Conservation (phyloP, 441 rosid species). For the Sinapis alba region DNA sequence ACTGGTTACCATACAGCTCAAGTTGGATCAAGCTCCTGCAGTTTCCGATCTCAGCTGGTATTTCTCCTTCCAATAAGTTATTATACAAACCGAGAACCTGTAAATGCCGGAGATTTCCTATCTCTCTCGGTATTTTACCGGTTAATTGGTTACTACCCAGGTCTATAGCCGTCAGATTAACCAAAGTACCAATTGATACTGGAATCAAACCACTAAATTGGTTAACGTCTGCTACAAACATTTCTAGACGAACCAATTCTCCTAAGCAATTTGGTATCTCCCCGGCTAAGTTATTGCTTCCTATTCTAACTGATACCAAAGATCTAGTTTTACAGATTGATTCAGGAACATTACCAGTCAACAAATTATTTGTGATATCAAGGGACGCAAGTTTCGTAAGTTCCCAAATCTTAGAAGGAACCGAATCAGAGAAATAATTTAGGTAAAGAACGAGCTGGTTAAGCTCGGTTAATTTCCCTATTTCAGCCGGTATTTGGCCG, state of each 20-base stretch:
- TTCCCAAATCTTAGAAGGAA: conserved; percentile 61
- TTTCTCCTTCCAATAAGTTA: conserved; percentile 59
- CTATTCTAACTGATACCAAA: conserved; percentile 47
- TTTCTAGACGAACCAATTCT: conserved; percentile 56
- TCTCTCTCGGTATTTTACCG: conserved; percentile 59
- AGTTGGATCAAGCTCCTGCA: neutral
- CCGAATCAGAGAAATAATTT: conserved; percentile 64
- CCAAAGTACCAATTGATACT: conserved; percentile 55
- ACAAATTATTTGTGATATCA: conserved; percentile 60
- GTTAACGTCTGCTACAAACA: conserved; percentile 48
- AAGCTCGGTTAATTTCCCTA: conserved; percentile 63
- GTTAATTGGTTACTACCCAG: conserved; percentile 60
- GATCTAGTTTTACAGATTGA: conserved; percentile 59
- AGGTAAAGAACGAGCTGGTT: conserved; percentile 48
- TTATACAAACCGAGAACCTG: conserved; percentile 39
- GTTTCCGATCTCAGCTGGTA: conserved; percentile 43
- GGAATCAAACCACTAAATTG: conserved; percentile 66
- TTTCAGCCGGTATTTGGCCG: conserved; percentile 58
- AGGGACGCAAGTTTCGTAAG: conserved; percentile 52
- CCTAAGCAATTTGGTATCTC: conserved; percentile 56
- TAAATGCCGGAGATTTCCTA: conserved; percentile 69
- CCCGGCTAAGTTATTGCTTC: conserved; percentile 69
- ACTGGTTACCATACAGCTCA: neutral
- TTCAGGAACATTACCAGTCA: conserved; percentile 65
- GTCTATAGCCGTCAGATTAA: conserved; percentile 54